Evolutionary conservation across 495 filamentous ascomycete genomes (phyloP).

Genomic region (Xylaria intraflava): DNA sequence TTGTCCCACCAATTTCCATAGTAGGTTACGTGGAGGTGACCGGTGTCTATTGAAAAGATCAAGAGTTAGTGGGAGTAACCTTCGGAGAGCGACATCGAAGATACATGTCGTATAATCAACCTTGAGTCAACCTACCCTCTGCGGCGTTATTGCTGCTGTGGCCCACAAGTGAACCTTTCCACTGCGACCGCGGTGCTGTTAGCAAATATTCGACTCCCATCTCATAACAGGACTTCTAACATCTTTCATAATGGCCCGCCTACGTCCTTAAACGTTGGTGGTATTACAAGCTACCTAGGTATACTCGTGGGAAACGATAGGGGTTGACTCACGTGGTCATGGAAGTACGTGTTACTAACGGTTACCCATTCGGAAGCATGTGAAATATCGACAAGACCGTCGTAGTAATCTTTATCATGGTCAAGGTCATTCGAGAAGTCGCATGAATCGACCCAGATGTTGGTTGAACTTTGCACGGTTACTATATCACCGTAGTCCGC

Average conservation of each 20-base stretch:
- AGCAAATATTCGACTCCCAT: not conserved
- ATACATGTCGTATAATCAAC: not conserved
- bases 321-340: slow-evolving; percentile 51
- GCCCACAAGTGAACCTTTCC: slow-evolving; percentile 57
- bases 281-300: too few relatives aligned
- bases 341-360: slow-evolving; percentile 43
- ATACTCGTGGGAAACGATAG: too few relatives aligned
- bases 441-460: slow-evolving; percentile 65
- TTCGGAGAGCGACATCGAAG: not conserved
- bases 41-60: slow-evolving; percentile 35
- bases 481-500: slow-evolving; percentile 56
- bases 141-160: slow-evolving; percentile 49
- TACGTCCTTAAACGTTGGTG: too few relatives aligned
- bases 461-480: slow-evolving; percentile 48
- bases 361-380: slow-evolving; percentile 51
- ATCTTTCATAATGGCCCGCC: too few relatives aligned
- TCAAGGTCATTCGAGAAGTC: slow-evolving; percentile 53
- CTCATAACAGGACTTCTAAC: too few relatives aligned
- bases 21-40: slow-evolving; percentile 53
- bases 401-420: slow-evolving; percentile 60
- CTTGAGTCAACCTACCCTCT: slow-evolving; percentile 18
- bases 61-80: not conserved
- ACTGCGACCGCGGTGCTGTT: slow-evolving; percentile 14
- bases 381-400: slow-evolving; percentile 57
- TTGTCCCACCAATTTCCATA: slow-evolving; percentile 57